Conservation (phyloP, 2,329 filamentous ascomycete genomes). For the Trichoderma koningiopsis region DNA sequence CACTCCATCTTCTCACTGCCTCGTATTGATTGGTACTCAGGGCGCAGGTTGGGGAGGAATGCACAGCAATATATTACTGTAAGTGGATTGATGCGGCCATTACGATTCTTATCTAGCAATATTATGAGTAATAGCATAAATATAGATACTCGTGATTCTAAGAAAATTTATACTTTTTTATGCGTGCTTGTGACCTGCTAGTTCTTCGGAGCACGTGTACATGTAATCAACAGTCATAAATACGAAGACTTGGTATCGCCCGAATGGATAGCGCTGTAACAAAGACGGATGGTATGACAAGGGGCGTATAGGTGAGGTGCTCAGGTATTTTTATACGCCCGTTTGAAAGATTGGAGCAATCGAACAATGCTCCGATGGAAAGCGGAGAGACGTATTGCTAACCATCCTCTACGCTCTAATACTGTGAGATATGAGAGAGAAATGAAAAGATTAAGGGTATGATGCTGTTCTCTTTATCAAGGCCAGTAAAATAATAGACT, state of each 20-base stretch:
- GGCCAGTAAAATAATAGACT: no score
- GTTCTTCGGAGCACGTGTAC: neutral
- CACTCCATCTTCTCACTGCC: neutral
- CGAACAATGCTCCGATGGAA: neutral
- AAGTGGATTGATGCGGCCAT: neutral
- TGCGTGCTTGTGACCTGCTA: conserved; percentile 10
- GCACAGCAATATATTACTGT: neutral
- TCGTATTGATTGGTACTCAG: neutral
- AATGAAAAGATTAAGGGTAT: neutral
- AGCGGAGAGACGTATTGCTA: neutral
- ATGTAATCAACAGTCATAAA: neutral
- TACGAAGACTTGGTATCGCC: neutral
- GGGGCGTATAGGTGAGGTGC: neutral
- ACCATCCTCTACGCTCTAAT: neutral
- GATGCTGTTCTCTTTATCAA: neutral
- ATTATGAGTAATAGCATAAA: neutral
- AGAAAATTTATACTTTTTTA: conserved; percentile 6
- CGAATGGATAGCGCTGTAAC: neutral
- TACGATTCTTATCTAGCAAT: neutral
- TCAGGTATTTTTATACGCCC: neutral
- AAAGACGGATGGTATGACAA: neutral
- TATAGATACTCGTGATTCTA: neutral
- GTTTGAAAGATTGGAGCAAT: neutral
- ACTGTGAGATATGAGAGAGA: neutral
- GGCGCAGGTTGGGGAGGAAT: neutral